A percentile compares a stretch with the other conserved stretches of the same genome.
These are phyloP conservation scores for Pseudozyma thailandica DNA, from an alignment of 1,284 basidiomycete genomes.

Conservation along the genomic window DNA sequence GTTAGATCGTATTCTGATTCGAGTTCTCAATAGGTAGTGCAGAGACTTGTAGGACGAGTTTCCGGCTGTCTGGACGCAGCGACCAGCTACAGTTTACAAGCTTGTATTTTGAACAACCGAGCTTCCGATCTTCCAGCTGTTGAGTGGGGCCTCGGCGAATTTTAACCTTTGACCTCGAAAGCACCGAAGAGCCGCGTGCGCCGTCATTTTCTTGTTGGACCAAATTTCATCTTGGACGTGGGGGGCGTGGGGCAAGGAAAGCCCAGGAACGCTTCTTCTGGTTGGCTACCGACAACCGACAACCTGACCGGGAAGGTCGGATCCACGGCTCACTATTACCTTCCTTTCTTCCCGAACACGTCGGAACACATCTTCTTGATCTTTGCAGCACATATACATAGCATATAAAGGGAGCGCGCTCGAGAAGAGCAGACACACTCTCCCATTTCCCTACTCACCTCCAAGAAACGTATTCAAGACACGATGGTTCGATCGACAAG, in stretches of 20 bases:
- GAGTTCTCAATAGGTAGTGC: too few relatives aligned
- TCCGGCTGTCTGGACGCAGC: too few relatives aligned
- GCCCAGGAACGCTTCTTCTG: too few relatives aligned
- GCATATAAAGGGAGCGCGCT: not conserved
- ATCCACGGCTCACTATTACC: conserved; percentile 11
- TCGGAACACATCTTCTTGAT: not conserved
- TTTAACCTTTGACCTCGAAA: conserved; percentile 3
- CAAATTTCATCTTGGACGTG: too few relatives aligned
- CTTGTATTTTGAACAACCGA: conserved; percentile 15
- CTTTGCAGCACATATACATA: conserved; percentile 6
- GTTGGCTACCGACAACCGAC: not conserved
- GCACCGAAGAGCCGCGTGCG: conserved; percentile 30
- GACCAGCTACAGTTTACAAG: too few relatives aligned
- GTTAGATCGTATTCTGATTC: not conserved
- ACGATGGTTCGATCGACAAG: conserved; percentile 36
- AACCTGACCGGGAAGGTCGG: conserved; percentile 9
- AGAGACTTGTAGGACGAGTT: too few relatives aligned
- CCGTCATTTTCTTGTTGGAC: too few relatives aligned
- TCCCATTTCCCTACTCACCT: not conserved
- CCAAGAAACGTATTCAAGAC: not conserved
- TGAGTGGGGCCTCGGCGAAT: conserved; percentile 16
- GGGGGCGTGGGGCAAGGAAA: not conserved
- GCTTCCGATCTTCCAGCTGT: conserved; percentile 29
- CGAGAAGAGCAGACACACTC: not conserved
- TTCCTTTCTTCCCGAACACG: not conserved